Evolutionary conservation across 2,329 filamentous ascomycete species (phyloP).

Genomic region (Pseudogymnoascus sp.): DNA sequence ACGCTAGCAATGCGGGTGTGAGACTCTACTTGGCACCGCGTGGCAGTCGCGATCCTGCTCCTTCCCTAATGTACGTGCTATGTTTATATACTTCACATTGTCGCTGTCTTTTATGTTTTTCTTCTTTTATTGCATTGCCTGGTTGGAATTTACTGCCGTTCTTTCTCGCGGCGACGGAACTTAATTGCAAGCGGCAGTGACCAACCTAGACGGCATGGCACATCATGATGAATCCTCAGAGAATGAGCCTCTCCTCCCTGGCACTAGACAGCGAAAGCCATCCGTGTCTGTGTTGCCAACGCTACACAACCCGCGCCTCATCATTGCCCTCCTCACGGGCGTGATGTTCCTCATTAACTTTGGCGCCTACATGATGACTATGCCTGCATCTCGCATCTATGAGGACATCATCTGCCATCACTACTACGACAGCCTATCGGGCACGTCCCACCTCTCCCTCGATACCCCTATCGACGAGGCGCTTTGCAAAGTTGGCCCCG

Average conservation of each 20-base stretch:
- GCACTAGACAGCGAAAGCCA: background rate
- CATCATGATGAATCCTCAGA: background rate
- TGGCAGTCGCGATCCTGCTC: background rate
- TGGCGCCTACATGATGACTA: conserved; percentile 26
- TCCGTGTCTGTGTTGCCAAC: background rate
- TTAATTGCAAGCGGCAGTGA: background rate
- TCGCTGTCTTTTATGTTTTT: background rate
- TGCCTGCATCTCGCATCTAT: conserved; percentile 31
- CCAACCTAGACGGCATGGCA: background rate
- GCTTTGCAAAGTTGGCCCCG: conserved; percentile 31
- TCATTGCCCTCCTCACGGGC: conserved; percentile 28
- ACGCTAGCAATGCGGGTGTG: background rate
- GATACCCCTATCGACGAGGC: conserved; percentile 29
- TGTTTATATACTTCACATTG: background rate
- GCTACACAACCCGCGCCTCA: background rate
- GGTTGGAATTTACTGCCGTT: background rate
- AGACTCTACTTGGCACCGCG: background rate
- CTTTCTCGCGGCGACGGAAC: background rate
- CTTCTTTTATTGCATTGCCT: background rate
- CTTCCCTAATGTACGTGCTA: background rate
- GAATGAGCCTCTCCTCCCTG: background rate
- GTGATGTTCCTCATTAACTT: conserved; percentile 26
- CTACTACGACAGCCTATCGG: conserved; percentile 26
- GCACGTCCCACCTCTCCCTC: conserved; percentile 19
- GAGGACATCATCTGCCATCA: conserved; percentile 36